These are phyloP conservation scores for Elongisporangium anandrum DNA, from an alignment of 352 stramenopile genomes.

Conservation along the genomic window DNA sequence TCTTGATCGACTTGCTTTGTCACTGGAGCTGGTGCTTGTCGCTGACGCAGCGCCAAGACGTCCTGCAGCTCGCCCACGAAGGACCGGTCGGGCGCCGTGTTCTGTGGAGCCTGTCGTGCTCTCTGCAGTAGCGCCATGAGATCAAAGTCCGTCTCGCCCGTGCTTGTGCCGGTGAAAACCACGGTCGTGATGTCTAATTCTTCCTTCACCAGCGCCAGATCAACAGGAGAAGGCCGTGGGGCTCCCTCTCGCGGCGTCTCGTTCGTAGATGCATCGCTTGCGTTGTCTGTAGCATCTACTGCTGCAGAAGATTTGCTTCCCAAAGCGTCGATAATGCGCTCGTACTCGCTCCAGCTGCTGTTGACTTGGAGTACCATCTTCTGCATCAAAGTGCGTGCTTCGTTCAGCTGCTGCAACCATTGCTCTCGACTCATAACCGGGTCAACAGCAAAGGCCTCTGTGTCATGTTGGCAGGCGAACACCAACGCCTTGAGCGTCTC, in stretches of 20 bases:
- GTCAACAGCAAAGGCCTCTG: background rate
- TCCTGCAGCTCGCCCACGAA: conserved; percentile 53
- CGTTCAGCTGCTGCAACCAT: background rate
- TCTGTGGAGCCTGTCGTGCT: conserved; percentile 4
- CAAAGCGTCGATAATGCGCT: background rate
- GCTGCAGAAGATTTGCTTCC: background rate
- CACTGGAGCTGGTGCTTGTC: conserved; percentile 14
- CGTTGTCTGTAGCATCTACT: conserved; percentile 1
- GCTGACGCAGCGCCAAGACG: conserved; percentile 44
- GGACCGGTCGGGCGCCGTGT: conserved; percentile 12
- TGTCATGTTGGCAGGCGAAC: conserved; percentile 36
- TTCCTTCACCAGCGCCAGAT: conserved; percentile 2
- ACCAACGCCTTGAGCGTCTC: conserved; percentile 52
- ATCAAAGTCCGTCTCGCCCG: conserved; percentile 59
- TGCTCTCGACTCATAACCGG: background rate
- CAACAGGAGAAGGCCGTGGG: background rate
- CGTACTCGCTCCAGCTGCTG: background rate
- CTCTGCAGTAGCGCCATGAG: conserved; percentile 32
- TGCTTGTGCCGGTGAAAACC: conserved; percentile 75
- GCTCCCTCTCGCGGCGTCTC: background rate
- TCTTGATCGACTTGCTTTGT: conserved; percentile 48
- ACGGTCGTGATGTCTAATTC: conserved; percentile 13
- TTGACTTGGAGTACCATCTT: background rate
- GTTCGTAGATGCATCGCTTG: conserved; percentile 2
- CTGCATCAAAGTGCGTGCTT: background rate